Base-by-base conservation (phyloP, 2,329 filamentous ascomycete genomes). In the Nemania sp. region DNA sequence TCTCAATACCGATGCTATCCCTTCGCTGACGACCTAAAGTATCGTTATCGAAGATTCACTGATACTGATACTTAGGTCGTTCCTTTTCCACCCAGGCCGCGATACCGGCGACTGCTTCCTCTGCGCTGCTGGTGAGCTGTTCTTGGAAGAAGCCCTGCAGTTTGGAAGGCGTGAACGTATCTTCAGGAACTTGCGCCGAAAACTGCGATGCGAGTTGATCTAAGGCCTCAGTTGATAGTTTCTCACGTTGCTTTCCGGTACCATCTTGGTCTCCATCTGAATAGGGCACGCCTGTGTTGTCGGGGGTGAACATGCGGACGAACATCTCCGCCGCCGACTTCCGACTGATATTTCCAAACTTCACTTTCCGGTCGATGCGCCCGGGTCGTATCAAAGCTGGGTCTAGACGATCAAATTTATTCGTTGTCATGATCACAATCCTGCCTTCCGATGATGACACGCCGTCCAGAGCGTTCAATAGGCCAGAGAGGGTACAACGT, bases 351-450 rank as follows among this genome's bases (percentile, higher is more conserved):
- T 71, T 67, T 0, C 70, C 68, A 17, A 74, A 71, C 52, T 68
- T 69, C 22, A 87, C 76, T 52, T 78, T 78, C 69, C 85, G 74
- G 56, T 88, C 84, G 2, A 87, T 80, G 3, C 84, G 73, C 0
- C 84, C 84, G 0, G 84, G 83, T 0, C 84, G 75, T 15, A 85
- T 75, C 1, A 87, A 73, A 0, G 82, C 83, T 3, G 72, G 68
- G 60, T 86, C 83, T 0, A 86, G 75, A 41, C 79, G 77, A 53
- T 86, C 81, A 0, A 78, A 77, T 52, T 81, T 78, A 61, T 87
- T 88, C 14, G 83, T 86, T 0, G 83, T 87, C 83, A 87, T 86
- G 65, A 87, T 81, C 9, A 87, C 75, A 12, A 88, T 80, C 12
- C 82, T 77, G 6, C 84, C 85, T 71, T 88, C 84, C 46, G 81